phyloP scores from a whole-genome alignment of 2,329 filamentous ascomycete species.

The Fusarium newnesense region DNA sequence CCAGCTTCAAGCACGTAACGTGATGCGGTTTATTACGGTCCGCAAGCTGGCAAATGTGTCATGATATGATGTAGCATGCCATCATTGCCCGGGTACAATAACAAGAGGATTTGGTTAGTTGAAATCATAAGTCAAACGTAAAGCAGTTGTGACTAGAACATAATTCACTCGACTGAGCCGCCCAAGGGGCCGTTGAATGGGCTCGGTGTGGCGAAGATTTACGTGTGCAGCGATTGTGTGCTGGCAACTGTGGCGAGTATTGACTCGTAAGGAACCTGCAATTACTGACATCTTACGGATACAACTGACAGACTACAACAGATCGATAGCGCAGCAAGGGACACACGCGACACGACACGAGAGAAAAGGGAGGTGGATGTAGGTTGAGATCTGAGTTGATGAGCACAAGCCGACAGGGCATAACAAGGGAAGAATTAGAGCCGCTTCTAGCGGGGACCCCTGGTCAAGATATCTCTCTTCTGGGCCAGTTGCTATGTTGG shows the following conservation, averaged over 20 bases:
- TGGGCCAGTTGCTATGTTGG: constrained; percentile 28
- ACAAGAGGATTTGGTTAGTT: neutral
- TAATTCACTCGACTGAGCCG: constrained; percentile 6
- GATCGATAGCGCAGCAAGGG: neutral
- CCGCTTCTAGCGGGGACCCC: constrained; percentile 34
- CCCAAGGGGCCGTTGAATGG: neutral
- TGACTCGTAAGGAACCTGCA: constrained; percentile 9
- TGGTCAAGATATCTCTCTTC: constrained; percentile 34
- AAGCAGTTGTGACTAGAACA: neutral
- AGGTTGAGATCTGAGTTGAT: constrained; percentile 19
- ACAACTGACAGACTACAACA: neutral
- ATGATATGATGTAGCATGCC: neutral
- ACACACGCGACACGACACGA: constrained; percentile 10
- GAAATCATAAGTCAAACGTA: neutral
- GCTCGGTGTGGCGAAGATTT: constrained; percentile 24
- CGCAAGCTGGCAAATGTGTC: neutral
- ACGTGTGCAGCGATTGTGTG: constrained; percentile 14
- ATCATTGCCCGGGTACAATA: neutral
- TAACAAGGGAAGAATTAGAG: constrained; percentile 29
- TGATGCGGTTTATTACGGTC: neutral
- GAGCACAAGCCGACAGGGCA: constrained; percentile 24
- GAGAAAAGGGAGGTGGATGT: constrained; percentile 39
- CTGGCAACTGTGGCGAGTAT: constrained; percentile 26
- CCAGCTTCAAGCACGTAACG: constrained; percentile 6
- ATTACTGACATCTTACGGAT: neutral